Conservation (phyloP, 306 rosid genomes). For the Pyrus betulifolia region DNA sequence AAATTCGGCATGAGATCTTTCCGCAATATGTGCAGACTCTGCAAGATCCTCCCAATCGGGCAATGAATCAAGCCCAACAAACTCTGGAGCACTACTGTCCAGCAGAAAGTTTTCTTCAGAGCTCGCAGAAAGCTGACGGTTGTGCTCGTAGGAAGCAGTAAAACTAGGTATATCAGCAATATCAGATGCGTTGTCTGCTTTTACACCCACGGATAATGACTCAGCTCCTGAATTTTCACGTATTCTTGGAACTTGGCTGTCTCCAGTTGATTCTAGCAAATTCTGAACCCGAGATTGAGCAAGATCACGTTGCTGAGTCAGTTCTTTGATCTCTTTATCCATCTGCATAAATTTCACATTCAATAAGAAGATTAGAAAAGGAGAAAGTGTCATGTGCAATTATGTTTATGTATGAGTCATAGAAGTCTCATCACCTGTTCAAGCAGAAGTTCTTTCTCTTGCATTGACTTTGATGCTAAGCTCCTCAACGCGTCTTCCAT, state of each 20-base stretch:
- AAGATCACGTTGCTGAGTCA: slow-evolving; percentile 64
- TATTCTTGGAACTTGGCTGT: slow-evolving; percentile 19
- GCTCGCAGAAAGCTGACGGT: slow-evolving; percentile 24
- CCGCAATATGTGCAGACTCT: background rate
- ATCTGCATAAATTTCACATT: slow-evolving; percentile 42
- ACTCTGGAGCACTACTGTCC: slow-evolving; percentile 36
- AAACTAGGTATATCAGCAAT: slow-evolving; percentile 13
- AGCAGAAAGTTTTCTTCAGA: slow-evolving; percentile 44
- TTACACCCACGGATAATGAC: slow-evolving; percentile 17
- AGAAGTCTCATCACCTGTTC: slow-evolving; percentile 52
- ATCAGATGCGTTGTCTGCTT: slow-evolving; percentile 7
- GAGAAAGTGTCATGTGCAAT: background rate
- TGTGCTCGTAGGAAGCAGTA: slow-evolving; percentile 22
- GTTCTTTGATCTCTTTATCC: slow-evolving; percentile 62
- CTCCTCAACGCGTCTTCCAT: slow-evolving; percentile 57
- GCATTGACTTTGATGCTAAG: slow-evolving; percentile 39
- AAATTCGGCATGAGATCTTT: slow-evolving; percentile 18
- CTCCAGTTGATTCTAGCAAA: slow-evolving; percentile 39
- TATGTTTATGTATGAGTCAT: background rate
- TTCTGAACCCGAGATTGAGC: slow-evolving; percentile 57
- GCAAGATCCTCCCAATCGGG: slow-evolving; percentile 51
- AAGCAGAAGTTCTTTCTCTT: slow-evolving; percentile 70
- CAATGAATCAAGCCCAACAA: slow-evolving; percentile 42
- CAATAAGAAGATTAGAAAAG: background rate
- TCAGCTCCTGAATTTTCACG: slow-evolving; percentile 22